These are phyloP conservation scores for Trichoderma sp. DNA, from an alignment of 2,329 filamentous ascomycete genomes.

Conservation along the genomic window DNA sequence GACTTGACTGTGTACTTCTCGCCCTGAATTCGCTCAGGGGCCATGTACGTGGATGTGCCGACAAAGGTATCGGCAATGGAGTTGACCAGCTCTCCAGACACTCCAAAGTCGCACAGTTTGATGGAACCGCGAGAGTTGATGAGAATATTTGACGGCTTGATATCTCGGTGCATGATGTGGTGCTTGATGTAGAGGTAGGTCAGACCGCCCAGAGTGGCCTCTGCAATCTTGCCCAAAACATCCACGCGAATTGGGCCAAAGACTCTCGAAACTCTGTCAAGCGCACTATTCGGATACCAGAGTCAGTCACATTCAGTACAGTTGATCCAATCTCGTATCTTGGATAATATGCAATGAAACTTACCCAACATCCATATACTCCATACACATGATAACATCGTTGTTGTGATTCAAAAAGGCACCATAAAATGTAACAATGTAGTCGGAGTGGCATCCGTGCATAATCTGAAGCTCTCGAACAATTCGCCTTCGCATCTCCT, in stretches of 20 bases:
- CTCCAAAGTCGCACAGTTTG: constrained; percentile 97
- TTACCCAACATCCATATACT: constrained; percentile 99
- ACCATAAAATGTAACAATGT: constrained; percentile 97
- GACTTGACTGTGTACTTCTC: constrained; percentile 97
- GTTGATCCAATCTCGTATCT: not conserved
- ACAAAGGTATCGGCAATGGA: constrained; percentile 98
- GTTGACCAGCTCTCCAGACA: constrained; percentile 97
- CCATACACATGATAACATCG: constrained; percentile 99
- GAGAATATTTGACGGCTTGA: constrained; percentile 96
- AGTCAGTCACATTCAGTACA: not conserved
- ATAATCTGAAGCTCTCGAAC: constrained; percentile 97
- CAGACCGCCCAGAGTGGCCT: constrained; percentile 87
- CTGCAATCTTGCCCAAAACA: constrained; percentile 95
- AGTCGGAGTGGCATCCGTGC: constrained; percentile 94
- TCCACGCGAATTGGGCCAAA: constrained; percentile 95
- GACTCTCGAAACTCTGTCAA: constrained; percentile 89
- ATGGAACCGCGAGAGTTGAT: constrained; percentile 93
- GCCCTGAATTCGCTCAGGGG: constrained; percentile 94
- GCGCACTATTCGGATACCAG: constrained; percentile 58
- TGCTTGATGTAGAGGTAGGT: constrained; percentile 94
- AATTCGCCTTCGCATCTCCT: constrained; percentile 94
- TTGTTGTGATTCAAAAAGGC: constrained; percentile 95
- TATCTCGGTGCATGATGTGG: constrained; percentile 98
- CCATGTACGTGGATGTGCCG: constrained; percentile 98
- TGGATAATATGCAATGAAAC: constrained; percentile 33